These are phyloP conservation scores for Planoprotostelium fungivorum DNA, from an alignment of 78 protist genomes.

Conservation along the genomic window DNA sequence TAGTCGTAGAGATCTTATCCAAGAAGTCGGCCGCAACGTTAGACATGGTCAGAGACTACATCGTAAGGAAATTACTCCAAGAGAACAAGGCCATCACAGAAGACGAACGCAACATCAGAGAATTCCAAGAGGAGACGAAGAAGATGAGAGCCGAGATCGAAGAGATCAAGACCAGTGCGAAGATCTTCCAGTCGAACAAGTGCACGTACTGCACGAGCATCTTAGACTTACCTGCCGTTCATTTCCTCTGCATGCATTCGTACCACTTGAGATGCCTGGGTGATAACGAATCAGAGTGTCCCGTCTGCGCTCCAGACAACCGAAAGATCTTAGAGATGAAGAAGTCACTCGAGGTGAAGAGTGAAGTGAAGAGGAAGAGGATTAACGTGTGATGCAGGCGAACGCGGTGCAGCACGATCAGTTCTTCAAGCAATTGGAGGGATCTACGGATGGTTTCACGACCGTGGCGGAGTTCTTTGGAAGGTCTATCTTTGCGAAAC, in stretches of 20 bases:
- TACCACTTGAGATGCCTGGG: slow-evolving; percentile 83
- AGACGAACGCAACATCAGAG: slow-evolving; percentile 34
- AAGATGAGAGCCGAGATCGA: slow-evolving; percentile 73
- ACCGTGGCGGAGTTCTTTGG: slow-evolving; percentile 90
- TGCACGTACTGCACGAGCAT: slow-evolving; percentile 72
- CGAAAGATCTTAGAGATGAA: slow-evolving; percentile 69
- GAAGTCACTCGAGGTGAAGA: slow-evolving; percentile 12
- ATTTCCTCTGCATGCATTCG: slow-evolving; percentile 86
- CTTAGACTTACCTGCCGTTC: slow-evolving; percentile 89
- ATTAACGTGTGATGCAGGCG: slow-evolving; percentile 14
- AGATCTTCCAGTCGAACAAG: slow-evolving; percentile 9
- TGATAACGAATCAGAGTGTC: slow-evolving; percentile 77
- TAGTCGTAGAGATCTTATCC: slow-evolving; percentile 78
- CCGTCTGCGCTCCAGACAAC: slow-evolving; percentile 55
- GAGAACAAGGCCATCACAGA: slow-evolving; percentile 61
- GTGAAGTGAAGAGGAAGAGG: not conserved
- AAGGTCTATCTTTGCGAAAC: slow-evolving; percentile 44
- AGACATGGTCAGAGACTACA: slow-evolving; percentile 66
- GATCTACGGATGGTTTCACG: slow-evolving; percentile 81
- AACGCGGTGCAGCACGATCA: slow-evolving; percentile 75
- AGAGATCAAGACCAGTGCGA: slow-evolving; percentile 19
- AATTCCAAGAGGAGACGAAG: slow-evolving; percentile 62
- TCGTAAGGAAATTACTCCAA: slow-evolving; percentile 36
- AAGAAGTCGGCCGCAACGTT: slow-evolving; percentile 52
- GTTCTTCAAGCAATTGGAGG: slow-evolving; percentile 74